phyloP scores from a whole-genome alignment of 345 rosid species.

The Hypericum androsaemum region DNA sequence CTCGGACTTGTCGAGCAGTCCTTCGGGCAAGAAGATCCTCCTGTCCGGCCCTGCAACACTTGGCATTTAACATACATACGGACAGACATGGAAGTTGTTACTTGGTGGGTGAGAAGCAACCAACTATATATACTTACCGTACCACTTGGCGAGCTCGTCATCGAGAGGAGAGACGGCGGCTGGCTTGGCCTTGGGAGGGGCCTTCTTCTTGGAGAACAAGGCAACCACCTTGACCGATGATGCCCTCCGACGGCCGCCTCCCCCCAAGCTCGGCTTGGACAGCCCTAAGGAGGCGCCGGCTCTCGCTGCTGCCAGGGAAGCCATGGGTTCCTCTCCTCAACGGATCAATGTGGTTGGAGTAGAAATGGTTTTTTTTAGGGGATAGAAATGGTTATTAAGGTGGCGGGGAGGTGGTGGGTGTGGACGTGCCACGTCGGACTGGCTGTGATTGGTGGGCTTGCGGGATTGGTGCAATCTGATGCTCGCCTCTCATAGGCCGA shows the following conservation, averaged over 20 bases:
- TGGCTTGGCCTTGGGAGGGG: conserved; percentile 53
- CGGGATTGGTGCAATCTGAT: conserved; percentile 49
- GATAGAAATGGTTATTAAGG: conserved; percentile 25
- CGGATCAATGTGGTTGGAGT: too few relatives aligned
- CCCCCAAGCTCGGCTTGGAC: conserved; percentile 53
- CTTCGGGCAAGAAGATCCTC: conserved; percentile 91
- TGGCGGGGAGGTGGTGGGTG: conserved; percentile 55
- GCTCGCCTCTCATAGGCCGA: conserved; percentile 42
- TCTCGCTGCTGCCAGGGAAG: conserved; percentile 43
- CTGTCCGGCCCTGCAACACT: conserved; percentile 74
- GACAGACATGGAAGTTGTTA: not conserved
- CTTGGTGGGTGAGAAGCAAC: too few relatives aligned
- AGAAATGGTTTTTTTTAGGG: not conserved
- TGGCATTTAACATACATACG: not conserved
- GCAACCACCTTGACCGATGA: conserved; percentile 74
- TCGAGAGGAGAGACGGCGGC: conserved; percentile 32
- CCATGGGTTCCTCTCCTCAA: conserved; percentile 21
- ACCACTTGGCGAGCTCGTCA: conserved; percentile 98
- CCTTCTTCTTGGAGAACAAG: conserved; percentile 72
- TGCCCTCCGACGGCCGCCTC: conserved; percentile 36
- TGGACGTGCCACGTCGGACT: conserved; percentile 38
- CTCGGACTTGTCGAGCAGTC: conserved; percentile 88
- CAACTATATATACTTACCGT: conserved; percentile 60
- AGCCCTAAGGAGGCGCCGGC: conserved; percentile 74
- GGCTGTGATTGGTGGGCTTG: conserved; percentile 31